Percentiles rank a stretch among this genome's conserved stretches.
These are phyloP conservation scores for Fusarium bulbicola DNA, from an alignment of 2,329 filamentous ascomycete genomes.

Conservation along the genomic window DNA sequence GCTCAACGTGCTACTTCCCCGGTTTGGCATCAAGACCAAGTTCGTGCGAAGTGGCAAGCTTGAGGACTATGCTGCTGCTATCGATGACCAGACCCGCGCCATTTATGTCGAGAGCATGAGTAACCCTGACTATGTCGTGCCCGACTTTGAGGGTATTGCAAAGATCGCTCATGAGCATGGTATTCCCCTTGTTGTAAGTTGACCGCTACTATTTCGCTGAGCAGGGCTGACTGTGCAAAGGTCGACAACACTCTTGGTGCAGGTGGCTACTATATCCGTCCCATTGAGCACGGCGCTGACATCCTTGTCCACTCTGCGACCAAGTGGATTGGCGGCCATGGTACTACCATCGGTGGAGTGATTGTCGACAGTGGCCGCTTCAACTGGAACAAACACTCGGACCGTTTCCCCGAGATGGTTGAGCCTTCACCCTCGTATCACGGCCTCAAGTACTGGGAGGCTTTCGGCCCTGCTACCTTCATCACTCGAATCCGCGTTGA, in stretches of 20 bases:
- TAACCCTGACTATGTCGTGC: conserved; percentile 92
- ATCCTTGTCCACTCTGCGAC: conserved; percentile 95
- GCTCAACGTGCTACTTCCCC: conserved; percentile 87
- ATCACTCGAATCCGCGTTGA: conserved; percentile 89
- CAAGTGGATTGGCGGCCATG: conserved; percentile 97
- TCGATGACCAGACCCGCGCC: conserved; percentile 93
- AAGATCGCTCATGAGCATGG: conserved; percentile 79
- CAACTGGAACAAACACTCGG: conserved; percentile 86
- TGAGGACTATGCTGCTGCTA: conserved; percentile 80
- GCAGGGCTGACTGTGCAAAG: conserved; percentile 46
- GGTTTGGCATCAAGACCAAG: conserved; percentile 86
- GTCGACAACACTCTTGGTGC: conserved; percentile 97
- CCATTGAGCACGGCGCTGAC: conserved; percentile 90
- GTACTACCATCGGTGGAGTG: conserved; percentile 88
- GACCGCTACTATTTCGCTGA: neutral
- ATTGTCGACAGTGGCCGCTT: conserved; percentile 91
- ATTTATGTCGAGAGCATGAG: conserved; percentile 92
- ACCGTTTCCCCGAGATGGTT: conserved; percentile 90
- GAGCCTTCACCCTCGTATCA: conserved; percentile 91
- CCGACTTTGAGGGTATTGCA: conserved; percentile 87
- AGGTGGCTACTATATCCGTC: conserved; percentile 86
- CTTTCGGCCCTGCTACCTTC: conserved; percentile 84
- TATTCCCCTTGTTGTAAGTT: conserved; percentile 69
- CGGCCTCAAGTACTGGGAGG: conserved; percentile 93
- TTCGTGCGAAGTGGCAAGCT: conserved; percentile 85